These are phyloP conservation scores for Trichopus zeylanicus DNA, from an alignment of 116 monocot genomes.

Conservation along the genomic window DNA sequence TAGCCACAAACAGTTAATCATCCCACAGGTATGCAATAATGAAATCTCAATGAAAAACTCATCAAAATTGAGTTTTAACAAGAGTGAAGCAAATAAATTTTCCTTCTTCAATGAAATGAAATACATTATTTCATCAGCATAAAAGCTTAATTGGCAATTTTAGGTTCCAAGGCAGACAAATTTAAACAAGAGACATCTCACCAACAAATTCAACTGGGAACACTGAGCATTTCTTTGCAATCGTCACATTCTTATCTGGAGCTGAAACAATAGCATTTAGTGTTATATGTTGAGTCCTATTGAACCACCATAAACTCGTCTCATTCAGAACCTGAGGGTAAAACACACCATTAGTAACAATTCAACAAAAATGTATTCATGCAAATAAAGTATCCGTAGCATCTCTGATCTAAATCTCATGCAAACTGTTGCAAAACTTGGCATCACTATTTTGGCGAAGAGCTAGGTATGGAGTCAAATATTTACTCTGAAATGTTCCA, in stretches of 20 bases:
- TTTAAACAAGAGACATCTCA: slow-evolving; percentile 23
- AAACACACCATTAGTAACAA: neutral
- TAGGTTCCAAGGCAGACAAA: neutral
- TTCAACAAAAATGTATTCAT: neutral
- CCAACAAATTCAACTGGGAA: slow-evolving; percentile 99
- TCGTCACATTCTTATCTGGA: slow-evolving; percentile 92
- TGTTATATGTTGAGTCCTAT: slow-evolving; percentile 68
- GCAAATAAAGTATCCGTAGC: neutral
- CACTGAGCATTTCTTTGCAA: slow-evolving; percentile 91
- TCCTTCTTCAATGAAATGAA: neutral
- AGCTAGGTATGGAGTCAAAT: too few species aligned
- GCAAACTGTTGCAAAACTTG: too few species aligned
- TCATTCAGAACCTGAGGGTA: slow-evolving; percentile 73
- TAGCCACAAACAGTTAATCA: too few species aligned
- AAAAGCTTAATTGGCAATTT: neutral
- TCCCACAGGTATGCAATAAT: too few species aligned
- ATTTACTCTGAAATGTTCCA: too few species aligned
- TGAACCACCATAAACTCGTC: slow-evolving; percentile 93
- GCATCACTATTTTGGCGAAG: too few species aligned
- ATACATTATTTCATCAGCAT: neutral
- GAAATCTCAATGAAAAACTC: too few species aligned
- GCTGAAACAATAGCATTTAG: slow-evolving; percentile 80
- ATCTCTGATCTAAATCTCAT: too few species aligned
- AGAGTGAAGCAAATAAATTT: too few species aligned
- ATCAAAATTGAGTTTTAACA: too few species aligned